A percentile compares a stretch with the other conserved stretches of the same genome.
Evolutionary conservation across 495 filamentous ascomycete genomes (phyloP).

Genomic region (Annulohypoxylon bovei): DNA sequence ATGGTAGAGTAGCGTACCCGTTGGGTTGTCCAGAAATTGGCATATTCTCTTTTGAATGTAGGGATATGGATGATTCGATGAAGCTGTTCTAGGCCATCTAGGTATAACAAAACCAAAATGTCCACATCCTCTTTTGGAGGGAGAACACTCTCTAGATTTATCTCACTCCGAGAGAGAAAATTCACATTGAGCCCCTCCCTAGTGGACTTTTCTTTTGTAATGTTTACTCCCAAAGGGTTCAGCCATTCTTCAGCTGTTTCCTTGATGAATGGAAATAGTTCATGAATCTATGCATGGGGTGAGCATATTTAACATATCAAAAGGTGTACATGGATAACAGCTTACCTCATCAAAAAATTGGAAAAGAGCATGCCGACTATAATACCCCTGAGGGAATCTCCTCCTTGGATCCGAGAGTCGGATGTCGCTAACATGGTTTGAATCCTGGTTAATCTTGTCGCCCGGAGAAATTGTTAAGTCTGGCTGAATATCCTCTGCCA

Average conservation of each 20-base stretch:
- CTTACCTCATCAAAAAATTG: slow-evolving; percentile 41
- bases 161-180: slow-evolving; percentile 45
- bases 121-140: slow-evolving; percentile 52
- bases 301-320: not conserved
- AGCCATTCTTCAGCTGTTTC: slow-evolving; percentile 58
- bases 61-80: slow-evolving; percentile 60
- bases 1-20: slow-evolving; percentile 49
- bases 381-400: slow-evolving; percentile 32
- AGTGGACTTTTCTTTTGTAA: slow-evolving; percentile 50
- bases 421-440: not conserved
- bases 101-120: slow-evolving; percentile 51
- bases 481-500: not conserved
- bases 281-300: slow-evolving; percentile 45
- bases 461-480: not conserved
- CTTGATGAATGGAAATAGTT: slow-evolving; percentile 57
- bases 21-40: slow-evolving; percentile 53
- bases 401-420: slow-evolving; percentile 27
- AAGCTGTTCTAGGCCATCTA: slow-evolving; percentile 58
- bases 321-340: not conserved
- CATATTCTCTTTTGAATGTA: slow-evolving; percentile 55
- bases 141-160: slow-evolving; percentile 50
- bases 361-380: slow-evolving; percentile 38
- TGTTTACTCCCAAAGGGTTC: slow-evolving; percentile 48
- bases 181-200: slow-evolving; percentile 42
- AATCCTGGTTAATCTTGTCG: not conserved